Percentiles rank a stretch among this genome's conserved stretches.
Evolutionary conservation across 116 monocot genomes (phyloP).

Genomic region (Zostera marina): DNA sequence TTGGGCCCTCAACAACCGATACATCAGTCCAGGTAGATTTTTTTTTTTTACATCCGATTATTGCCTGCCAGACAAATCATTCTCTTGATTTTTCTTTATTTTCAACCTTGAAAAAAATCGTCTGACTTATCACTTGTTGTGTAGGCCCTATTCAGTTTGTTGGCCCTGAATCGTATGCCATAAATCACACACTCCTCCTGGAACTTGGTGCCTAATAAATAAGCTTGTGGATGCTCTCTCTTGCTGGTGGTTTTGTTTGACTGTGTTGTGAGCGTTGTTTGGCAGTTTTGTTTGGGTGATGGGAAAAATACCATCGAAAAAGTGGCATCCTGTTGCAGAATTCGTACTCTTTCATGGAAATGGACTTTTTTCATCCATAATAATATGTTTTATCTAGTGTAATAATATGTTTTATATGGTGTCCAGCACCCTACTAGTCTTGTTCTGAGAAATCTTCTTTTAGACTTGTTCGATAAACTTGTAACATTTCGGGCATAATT

Average conservation of each 20-base stretch:
- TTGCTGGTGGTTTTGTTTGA: not conserved
- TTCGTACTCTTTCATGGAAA: too few relatives aligned
- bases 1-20: conserved; percentile 87
- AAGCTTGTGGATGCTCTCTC: conserved; percentile 10
- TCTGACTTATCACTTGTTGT: not conserved
- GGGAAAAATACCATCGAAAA: too few relatives aligned
- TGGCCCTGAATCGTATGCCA: conserved; percentile 52
- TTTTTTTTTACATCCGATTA: not conserved
- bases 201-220: conserved; percentile 80
- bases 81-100: not conserved
- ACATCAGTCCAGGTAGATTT: conserved; percentile 78
- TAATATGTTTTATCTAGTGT: too few relatives aligned
- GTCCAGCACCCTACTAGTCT: too few relatives aligned
- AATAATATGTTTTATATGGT: too few relatives aligned
- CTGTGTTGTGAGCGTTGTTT: too few relatives aligned
- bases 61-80: not conserved
- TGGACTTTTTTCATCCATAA: too few relatives aligned
- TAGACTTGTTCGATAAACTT: too few relatives aligned
- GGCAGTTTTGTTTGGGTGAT: too few relatives aligned
- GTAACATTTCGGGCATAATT: too few relatives aligned
- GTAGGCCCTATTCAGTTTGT: conserved; percentile 88
- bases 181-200: conserved; percentile 67
- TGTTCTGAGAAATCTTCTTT: too few relatives aligned
- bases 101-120: not conserved
- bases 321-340: too few relatives aligned